Evolutionary conservation across 192 early-diverging fungal species (phyloP), one percentile per base, ranked within the genome.

Genomic region (Mortierella antarctica): DNA sequence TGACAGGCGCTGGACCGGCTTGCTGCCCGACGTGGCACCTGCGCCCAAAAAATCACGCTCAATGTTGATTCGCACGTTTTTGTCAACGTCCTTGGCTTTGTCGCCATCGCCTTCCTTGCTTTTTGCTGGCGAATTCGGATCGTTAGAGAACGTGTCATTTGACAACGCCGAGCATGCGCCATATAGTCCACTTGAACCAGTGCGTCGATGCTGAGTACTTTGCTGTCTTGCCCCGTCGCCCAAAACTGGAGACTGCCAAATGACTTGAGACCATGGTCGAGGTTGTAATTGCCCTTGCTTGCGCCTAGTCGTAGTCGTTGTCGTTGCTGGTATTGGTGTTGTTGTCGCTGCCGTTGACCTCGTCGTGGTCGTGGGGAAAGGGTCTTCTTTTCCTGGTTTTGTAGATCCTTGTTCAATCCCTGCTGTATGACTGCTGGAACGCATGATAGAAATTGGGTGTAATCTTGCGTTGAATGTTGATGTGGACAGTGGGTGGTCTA

Each of bases 181-280:
- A 8, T 64, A n/a, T 7, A 55, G 41, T 53, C 58, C 51, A 44
- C 48, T 14, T 1, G 48, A 45, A 7, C 59, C 40, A 40, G 74
- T 60, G 2, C 31, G 31, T 31, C 31, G 31, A 31, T 31, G 45
- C 20, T 12, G 62, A 57, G 14, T 76, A 59, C 1, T 69, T 15
- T 48, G 42, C 17, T 62, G 67, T 40, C 13, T 41, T 52, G 58
- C 61, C 42, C 12, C 17, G 6, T 57, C 69, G 18, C 61, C 50
- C 39, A 71, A 11, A 11, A 50, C 13, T 0, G 76, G 76, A 9
- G 76, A 79, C 40, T 79, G 69, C 76, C 76, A 79, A 18, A 79
- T 79, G 1, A 79, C 76, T 44, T 79, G 76, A 3, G 76, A 79
- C 76, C 76, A 79, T 17, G 76, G 75, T 17, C 76, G 68, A 6